phyloP scores from a whole-genome alignment of 2,329 filamentous ascomycete species.

The Cadophora malorum region DNA sequence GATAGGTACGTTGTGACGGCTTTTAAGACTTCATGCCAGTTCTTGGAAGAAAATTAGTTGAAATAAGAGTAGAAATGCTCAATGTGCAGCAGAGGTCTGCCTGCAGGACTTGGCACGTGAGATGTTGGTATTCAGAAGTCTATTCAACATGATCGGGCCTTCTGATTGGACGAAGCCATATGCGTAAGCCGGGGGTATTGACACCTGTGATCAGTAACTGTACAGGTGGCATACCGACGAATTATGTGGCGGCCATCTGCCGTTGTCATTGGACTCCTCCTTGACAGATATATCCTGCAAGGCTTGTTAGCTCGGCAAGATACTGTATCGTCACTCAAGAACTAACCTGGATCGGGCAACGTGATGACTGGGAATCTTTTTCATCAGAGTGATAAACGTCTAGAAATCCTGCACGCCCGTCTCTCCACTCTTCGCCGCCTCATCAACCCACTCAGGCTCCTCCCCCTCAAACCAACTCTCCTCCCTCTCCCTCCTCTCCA shows the following conservation, averaged over 20 bases:
- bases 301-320: no score
- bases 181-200: not conserved
- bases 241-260: no score
- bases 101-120: not conserved
- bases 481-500: conserved; percentile 44
- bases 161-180: not conserved
- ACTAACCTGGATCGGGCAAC: no score
- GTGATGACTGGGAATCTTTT: not conserved
- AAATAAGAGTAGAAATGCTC: no score
- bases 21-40: no score
- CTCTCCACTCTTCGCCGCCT: conserved; percentile 39
- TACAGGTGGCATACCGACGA: no score
- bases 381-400: conserved; percentile 8
- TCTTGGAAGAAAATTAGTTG: no score
- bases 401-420: conserved; percentile 47
- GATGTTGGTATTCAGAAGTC: not conserved
- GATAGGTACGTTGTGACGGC: no score
- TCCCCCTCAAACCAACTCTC: conserved; percentile 48
- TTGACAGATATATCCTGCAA: no score
- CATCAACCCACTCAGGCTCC: conserved; percentile 44
- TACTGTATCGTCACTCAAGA: no score
- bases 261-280: no score
- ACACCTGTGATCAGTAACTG: no score
- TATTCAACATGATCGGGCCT: not conserved
- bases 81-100: not conserved